Percentiles rank a stretch among this genome's conserved stretches.
Evolutionary conservation across 164 flowering plant genomes (phyloP).

Genomic region (Vitis rotundifolia): DNA sequence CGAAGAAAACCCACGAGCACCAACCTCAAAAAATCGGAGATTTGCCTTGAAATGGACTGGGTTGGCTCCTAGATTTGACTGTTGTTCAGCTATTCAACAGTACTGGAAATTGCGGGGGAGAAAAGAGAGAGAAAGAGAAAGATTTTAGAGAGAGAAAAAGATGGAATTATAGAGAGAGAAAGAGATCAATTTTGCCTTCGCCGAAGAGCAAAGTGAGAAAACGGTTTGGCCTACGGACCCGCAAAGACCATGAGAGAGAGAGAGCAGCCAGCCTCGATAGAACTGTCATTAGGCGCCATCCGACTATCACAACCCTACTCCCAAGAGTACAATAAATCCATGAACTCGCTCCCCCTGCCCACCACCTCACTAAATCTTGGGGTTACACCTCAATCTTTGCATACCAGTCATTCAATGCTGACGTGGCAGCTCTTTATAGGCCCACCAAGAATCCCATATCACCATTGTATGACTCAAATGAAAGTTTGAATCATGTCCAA

Average conservation of each 20-base stretch:
- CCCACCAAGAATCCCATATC: too few species aligned
- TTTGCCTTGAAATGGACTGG: not conserved
- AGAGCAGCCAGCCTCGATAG: constrained; percentile 1
- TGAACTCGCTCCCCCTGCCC: too few species aligned
- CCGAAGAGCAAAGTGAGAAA: not conserved
- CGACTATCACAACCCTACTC: too few species aligned
- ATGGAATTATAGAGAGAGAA: constrained; percentile 13
- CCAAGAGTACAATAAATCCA: too few species aligned
- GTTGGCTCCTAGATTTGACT: not conserved
- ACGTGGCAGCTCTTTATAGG: too few species aligned
- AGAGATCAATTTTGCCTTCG: not conserved
- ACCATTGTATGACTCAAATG: too few species aligned
- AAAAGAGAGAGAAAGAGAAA: not conserved
- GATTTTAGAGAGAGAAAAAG: constrained; percentile 8
- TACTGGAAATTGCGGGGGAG: not conserved
- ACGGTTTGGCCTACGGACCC: not conserved
- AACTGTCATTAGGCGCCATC: too few species aligned
- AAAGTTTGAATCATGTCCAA: too few species aligned
- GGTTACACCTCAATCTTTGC: too few species aligned
- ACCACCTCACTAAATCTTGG: too few species aligned
- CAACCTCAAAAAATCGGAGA: constrained; percentile 11
- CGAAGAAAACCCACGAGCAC: constrained; percentile 9
- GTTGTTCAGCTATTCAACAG: not conserved
- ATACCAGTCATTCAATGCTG: too few species aligned
- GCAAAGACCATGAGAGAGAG: constrained; percentile 14